Evolutionary conservation across 768 basidiomycete species (phyloP).

Genomic region (Tylopilus subfusipes): DNA sequence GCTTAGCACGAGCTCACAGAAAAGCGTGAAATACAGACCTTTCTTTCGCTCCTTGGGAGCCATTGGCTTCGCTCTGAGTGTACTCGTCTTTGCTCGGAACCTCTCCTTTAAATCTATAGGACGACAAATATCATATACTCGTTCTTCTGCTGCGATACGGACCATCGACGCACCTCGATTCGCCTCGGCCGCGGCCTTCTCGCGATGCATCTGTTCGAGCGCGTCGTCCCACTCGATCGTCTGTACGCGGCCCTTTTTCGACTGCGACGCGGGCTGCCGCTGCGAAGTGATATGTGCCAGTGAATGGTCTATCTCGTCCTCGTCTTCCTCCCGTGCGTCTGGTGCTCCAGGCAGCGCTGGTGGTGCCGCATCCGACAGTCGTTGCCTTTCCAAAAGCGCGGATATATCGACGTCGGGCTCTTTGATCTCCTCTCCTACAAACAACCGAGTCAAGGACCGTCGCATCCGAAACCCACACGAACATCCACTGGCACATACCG

Average conservation of each 20-base stretch:
- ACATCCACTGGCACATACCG: constrained; percentile 38
- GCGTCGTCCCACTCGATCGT: constrained; percentile 66
- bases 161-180: constrained; percentile 52
- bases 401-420: constrained; percentile 77
- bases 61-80: constrained; percentile 39
- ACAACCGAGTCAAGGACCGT: background rate
- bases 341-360: constrained; percentile 3
- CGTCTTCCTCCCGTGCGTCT: constrained; percentile 35
- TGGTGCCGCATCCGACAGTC: constrained; percentile 41
- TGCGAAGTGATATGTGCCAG: constrained; percentile 50
- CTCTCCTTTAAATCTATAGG: constrained; percentile 53
- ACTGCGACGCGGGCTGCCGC: constrained; percentile 15
- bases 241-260: constrained; percentile 62
- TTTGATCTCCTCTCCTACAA: constrained; percentile 56
- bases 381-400: constrained; percentile 61
- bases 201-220: constrained; percentile 61
- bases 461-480: no score
- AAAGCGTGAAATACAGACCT: constrained; percentile 27
- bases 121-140: no score
- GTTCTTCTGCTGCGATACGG: background rate
- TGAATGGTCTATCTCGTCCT: constrained; percentile 54
- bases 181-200: constrained; percentile 74
- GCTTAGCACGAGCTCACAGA: background rate
- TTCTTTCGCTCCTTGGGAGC: constrained; percentile 35
- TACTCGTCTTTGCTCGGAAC: constrained; percentile 54